Percentiles rank a stretch among this genome's conserved stretches.
Evolutionary conservation across 148 eudicot species (phyloP).

Genomic region (Rhododendron kiyosumense): DNA sequence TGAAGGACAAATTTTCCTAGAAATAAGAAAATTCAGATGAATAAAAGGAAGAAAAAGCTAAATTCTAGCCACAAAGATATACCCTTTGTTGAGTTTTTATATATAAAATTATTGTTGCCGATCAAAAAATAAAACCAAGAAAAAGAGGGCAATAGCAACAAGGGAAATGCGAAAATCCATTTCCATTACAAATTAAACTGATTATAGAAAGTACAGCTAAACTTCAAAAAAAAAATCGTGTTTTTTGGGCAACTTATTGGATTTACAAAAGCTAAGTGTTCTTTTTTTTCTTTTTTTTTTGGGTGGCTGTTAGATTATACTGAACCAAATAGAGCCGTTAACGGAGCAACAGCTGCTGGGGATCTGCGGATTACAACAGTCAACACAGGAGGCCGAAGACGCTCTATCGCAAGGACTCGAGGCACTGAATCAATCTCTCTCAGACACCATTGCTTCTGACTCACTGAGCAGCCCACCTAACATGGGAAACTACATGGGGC

Average conservation of each 20-base stretch:
- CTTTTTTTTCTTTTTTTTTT: background rate
- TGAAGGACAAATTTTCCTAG: background rate
- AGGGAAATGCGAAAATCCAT: no score
- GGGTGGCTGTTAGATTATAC: conserved; percentile 36
- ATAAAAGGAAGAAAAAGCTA: background rate
- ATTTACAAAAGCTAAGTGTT: background rate
- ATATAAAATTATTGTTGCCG: no score
- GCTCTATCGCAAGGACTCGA: conserved; percentile 77
- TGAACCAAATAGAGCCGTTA: conserved; percentile 77
- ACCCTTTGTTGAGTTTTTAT: no score
- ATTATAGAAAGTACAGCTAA: background rate
- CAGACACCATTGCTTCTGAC: conserved; percentile 62
- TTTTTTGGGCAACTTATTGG: background rate
- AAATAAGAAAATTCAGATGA: background rate
- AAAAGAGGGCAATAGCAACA: no score
- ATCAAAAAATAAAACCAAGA: no score
- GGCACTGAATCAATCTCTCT: conserved; percentile 56
- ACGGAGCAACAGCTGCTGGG: conserved; percentile 76
- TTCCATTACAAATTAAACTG: no score
- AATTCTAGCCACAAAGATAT: no score
- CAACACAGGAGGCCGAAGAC: conserved; percentile 79
- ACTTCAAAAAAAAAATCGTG: background rate
- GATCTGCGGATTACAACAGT: conserved; percentile 71
- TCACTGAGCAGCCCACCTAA: conserved; percentile 48
- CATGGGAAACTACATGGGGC: conserved; percentile 77